Conservation (phyloP, 208 protist genomes). For the Acanthamoeba sp. region DNA sequence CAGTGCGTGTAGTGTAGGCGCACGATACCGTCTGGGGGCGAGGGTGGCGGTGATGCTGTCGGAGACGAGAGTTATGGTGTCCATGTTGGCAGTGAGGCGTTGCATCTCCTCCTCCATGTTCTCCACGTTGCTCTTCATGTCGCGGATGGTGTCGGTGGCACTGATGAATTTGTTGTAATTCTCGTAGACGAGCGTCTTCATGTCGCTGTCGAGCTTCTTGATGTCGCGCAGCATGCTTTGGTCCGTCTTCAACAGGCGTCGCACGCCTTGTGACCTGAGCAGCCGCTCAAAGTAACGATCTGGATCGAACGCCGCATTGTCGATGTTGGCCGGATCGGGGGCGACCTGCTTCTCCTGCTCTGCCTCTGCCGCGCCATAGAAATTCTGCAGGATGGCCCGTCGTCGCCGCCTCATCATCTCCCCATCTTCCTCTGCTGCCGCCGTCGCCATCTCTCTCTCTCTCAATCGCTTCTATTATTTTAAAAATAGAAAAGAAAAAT, state of each 20-base stretch:
- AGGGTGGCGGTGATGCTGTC: constrained; percentile 83
- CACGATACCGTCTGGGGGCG: neutral
- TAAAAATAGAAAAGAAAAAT: neutral
- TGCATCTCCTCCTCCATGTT: constrained; percentile 90
- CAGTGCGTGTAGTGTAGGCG: too few relatives aligned
- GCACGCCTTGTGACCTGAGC: neutral
- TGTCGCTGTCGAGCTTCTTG: constrained; percentile 94
- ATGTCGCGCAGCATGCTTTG: constrained; percentile 84
- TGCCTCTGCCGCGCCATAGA: neutral
- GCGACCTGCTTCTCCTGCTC: neutral
- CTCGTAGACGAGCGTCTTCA: constrained; percentile 99
- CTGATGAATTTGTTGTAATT: constrained; percentile 99
- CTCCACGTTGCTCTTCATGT: constrained; percentile 91
- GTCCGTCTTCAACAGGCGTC: neutral
- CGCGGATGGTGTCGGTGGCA: constrained; percentile 97
- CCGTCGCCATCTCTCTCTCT: neutral
- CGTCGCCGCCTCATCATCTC: neutral
- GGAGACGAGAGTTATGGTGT: constrained; percentile 77
- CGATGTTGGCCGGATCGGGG: neutral
- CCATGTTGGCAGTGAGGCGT: constrained; percentile 84
- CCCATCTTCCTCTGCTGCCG: neutral
- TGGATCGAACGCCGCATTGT: neutral
- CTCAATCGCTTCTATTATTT: neutral
- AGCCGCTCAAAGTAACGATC: neutral
- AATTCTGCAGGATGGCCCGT: neutral